Percentiles rank a stretch among this genome's conserved stretches.
Evolutionary conservation across 495 filamentous ascomycete genomes (phyloP).

Genomic region (Aspergillus asperescens): DNA sequence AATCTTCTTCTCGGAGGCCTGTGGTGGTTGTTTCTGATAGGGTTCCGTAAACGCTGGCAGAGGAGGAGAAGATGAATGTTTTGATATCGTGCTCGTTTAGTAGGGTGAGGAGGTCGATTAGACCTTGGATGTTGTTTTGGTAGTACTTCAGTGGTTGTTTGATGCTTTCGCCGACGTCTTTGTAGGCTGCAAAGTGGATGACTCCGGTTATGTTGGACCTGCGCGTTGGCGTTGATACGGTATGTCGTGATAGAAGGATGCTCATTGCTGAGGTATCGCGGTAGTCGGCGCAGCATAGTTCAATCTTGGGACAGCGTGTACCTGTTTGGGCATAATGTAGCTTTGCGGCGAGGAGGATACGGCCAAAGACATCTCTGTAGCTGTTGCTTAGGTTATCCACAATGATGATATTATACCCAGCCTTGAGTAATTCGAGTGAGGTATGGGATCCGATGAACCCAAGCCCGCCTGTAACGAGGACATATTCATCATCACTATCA

Average conservation of each 20-base stretch:
- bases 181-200: conserved; percentile 59
- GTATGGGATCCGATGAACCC: conserved; percentile 63
- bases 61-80: conserved; percentile 60
- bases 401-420: conserved; percentile 54
- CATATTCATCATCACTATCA: conserved; percentile 24
- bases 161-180: conserved; percentile 49
- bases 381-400: conserved; percentile 60
- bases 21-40: conserved; percentile 37
- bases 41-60: conserved; percentile 58
- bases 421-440: conserved; percentile 53
- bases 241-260: conserved; percentile 30
- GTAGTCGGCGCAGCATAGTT: conserved; percentile 49
- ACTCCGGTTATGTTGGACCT: conserved; percentile 50
- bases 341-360: conserved; percentile 42
- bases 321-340: conserved; percentile 24
- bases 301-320: conserved; percentile 4
- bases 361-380: conserved; percentile 46
- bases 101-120: conserved; percentile 49
- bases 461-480: conserved; percentile 57
- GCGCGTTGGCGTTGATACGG: background rate
- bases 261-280: conserved; percentile 39
- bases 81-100: conserved; percentile 53
- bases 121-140: conserved; percentile 56
- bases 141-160: conserved; percentile 56
- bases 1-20: conserved; percentile 52